Conservation (phyloP, 2,329 filamentous ascomycete species). For the Dactylellina haptotyla region DNA sequence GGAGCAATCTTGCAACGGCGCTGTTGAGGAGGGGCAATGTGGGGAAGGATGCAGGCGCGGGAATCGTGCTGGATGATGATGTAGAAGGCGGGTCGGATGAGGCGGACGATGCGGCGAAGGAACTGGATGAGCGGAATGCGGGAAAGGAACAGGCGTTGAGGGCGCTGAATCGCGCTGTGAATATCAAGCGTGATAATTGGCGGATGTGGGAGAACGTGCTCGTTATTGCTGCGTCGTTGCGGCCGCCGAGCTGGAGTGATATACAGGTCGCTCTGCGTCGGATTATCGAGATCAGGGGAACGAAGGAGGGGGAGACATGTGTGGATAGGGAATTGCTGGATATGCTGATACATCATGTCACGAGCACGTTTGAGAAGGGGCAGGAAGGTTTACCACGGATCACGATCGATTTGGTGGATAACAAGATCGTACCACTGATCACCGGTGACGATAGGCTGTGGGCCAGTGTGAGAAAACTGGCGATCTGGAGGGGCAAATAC, state of each 20-base stretch:
- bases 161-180: constrained; percentile 87
- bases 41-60: constrained; percentile 58
- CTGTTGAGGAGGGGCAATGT: constrained; percentile 70
- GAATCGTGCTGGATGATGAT: constrained; percentile 49
- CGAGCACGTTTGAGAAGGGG: constrained; percentile 64
- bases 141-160: constrained; percentile 67
- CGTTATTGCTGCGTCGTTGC: constrained; percentile 80
- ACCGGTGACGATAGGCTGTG: constrained; percentile 81
- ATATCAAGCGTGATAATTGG: constrained; percentile 84
- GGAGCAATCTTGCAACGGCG: constrained; percentile 91
- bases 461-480: constrained; percentile 76
- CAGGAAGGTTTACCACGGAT: constrained; percentile 68
- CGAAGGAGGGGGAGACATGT: constrained; percentile 76
- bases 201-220: constrained; percentile 98
- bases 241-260: constrained; percentile 78
- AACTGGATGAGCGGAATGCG: constrained; percentile 55
- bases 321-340: constrained; percentile 79
- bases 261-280: constrained; percentile 78
- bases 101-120: constrained; percentile 60
- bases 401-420: constrained; percentile 78
- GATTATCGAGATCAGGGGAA: constrained; percentile 77
- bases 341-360: constrained; percentile 76
- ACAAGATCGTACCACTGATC: constrained; percentile 80
- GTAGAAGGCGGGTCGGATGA: constrained; percentile 58
- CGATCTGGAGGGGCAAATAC: constrained; percentile 77